Evolutionary conservation across 2,329 filamentous ascomycete species (phyloP), one percentile per base, ranked within the genome.

Genomic region (Colletotrichum neosansevieriae): DNA sequence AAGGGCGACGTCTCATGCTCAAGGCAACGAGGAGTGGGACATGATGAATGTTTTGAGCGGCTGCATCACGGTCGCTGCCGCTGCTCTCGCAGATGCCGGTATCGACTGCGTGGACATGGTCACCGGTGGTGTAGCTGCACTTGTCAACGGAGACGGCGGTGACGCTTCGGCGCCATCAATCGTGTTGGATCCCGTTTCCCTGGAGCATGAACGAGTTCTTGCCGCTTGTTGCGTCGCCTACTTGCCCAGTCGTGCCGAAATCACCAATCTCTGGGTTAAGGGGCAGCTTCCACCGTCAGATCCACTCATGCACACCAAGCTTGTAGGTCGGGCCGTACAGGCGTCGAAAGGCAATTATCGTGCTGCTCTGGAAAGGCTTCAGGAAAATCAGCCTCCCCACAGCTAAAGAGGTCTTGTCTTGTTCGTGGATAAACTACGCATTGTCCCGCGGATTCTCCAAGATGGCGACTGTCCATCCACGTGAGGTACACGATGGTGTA

Each of bases 81-180:
- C 95, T 10, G 96, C 96, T 13, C 89, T 99, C 75, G 92, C 92
- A 3, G 96, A 99, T 81, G 96, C 96, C 1, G 94, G 94, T 9
- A 98, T 99, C 70, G 96, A 99, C 77, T 98, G 94, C 76, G 91
- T 98, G 54, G 96, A 98, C 81, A 87, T 95, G 36, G 91, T 98
- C 17, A 89, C 92, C 34, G 96, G 94, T 10, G 96, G 96, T 32
- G 93, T 98, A 45, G 94, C 95, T 34, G 95, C 94, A 4, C 79
- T 97, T 54, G 90, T 96, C 13, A 77, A 79, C 71, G 71, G 76
- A 29, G 76, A 74, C 6, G 47, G 17, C 13, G 40, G 9, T 17
- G 66, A 69, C 10, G 13, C 42, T 6, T 29, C 49, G 11, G 66
- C 70, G 6, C 32, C 40, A 9, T 70, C 73, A 2, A 82, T 91